Evolutionary conservation across 2,329 filamentous ascomycete species (phyloP).

Genomic region (Lasiodiplodia sp.): DNA sequence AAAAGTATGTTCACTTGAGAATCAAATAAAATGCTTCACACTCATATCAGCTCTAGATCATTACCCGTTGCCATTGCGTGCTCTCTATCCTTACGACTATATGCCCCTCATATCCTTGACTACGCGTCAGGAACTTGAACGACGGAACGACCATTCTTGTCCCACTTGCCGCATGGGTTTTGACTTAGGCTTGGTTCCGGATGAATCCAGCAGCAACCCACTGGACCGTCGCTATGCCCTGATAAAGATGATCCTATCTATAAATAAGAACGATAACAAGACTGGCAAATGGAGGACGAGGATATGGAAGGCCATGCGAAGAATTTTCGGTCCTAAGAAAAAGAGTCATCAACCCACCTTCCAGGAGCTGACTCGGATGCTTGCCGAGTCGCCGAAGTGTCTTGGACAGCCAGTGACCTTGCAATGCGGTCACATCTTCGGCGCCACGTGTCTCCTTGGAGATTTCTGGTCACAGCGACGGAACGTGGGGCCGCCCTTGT

Average conservation of each 20-base stretch:
- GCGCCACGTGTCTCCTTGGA: neutral
- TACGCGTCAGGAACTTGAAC: neutral
- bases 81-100: neutral
- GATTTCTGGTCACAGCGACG: neutral
- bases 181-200: neutral
- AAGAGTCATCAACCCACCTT: neutral
- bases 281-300: neutral
- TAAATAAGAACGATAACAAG: neutral
- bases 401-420: neutral
- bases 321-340: neutral
- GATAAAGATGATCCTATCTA: neutral
- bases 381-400: neutral
- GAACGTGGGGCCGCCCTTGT: neutral
- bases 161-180: neutral
- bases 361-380: neutral
- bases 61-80: neutral
- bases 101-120: neutral
- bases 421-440: neutral
- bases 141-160: neutral
- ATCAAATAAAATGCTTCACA: too few species aligned
- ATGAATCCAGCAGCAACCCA: neutral
- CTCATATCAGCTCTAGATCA: neutral
- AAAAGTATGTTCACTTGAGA: too few species aligned
- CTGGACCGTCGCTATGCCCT: neutral
- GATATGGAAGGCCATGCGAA: neutral